These are phyloP conservation scores for Antarctomyces pellizariae DNA, from an alignment of 495 filamentous ascomycete genomes.

Conservation along the genomic window DNA sequence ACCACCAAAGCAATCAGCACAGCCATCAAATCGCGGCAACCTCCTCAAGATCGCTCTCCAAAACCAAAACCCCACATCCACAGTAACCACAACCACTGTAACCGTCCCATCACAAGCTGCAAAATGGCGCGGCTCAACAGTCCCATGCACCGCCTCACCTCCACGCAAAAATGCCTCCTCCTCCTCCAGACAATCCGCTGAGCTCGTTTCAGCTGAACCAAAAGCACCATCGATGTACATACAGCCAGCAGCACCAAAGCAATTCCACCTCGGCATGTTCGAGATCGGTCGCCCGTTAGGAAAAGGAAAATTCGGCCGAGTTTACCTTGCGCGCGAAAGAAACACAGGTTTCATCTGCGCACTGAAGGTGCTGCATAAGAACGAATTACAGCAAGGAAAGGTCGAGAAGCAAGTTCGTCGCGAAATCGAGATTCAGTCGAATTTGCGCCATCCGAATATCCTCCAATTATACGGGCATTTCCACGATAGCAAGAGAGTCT, in stretches of 20 bases:
- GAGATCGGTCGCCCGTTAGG: conserved; percentile 91
- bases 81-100: conserved; percentile 31
- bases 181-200: conserved; percentile 26
- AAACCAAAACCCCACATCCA: conserved; percentile 30
- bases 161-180: conserved; percentile 15
- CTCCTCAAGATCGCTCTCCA: conserved; percentile 66
- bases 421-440: conserved; percentile 95
- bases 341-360: conserved; percentile 83
- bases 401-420: conserved; percentile 94
- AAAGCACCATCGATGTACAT: conserved; percentile 13
- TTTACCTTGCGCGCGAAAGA: conserved; percentile 85
- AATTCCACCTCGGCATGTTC: conserved; percentile 94
- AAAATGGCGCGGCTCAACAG: conserved; percentile 25
- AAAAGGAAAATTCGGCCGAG: conserved; percentile 92
- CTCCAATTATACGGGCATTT: conserved; percentile 87
- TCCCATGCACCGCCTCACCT: conserved; percentile 18
- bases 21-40: conserved; percentile 39
- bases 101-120: conserved; percentile 42
- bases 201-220: conserved; percentile 13
- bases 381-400: conserved; percentile 61
- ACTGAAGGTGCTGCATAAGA: conserved; percentile 90
- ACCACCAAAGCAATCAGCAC: too few relatives aligned
- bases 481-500: conserved; percentile 88
- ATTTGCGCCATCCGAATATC: conserved; percentile 90
- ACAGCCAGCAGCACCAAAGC: conserved; percentile 33